Percentiles rank a stretch among this genome's conserved stretches.
Conservation (phyloP, 129 eudicot species). For the Flaveria trinervia region DNA sequence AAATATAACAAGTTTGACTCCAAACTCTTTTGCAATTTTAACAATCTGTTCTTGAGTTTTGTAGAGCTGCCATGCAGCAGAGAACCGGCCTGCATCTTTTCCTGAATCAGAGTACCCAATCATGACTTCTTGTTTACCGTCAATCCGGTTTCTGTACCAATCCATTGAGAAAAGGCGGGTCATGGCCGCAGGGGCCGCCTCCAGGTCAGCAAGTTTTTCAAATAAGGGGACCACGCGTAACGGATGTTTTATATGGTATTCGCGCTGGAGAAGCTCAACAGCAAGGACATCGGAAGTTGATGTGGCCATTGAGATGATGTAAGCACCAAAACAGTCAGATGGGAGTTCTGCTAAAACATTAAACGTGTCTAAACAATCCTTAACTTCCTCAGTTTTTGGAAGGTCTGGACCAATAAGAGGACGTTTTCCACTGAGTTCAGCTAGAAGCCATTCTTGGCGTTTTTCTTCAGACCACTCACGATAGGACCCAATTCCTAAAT, state of each 20-base stretch:
- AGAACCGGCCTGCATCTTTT: conserved; percentile 87
- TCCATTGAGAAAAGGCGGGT: conserved; percentile 92
- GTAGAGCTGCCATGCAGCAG: conserved; percentile 95
- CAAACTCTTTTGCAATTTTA: conserved; percentile 73
- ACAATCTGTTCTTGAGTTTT: conserved; percentile 96
- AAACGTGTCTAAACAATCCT: conserved; percentile 83
- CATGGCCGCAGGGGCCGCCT: conserved; percentile 91
- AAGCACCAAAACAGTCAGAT: conserved; percentile 94
- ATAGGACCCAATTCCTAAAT: conserved; percentile 87
- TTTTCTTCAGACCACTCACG: conserved; percentile 86
- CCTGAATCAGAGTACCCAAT: conserved; percentile 98
- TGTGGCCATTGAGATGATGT: conserved; percentile 97
- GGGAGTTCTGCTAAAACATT: conserved; percentile 90
- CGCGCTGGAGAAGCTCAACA: conserved; percentile 93
- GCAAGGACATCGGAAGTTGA: conserved; percentile 94
- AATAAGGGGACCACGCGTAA: conserved; percentile 94
- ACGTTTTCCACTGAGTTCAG: conserved; percentile 81
- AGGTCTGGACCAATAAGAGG: conserved; percentile 94
- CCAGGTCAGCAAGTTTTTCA: conserved; percentile 88
- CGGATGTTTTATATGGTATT: conserved; percentile 79
- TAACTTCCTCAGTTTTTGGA: conserved; percentile 82
- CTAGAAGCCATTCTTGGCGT: conserved; percentile 87
- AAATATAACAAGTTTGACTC: conserved; percentile 90
- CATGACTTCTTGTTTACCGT: conserved; percentile 98
- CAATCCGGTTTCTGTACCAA: conserved; percentile 79